Conservation (phyloP, 2,329 filamentous ascomycete genomes). For the Westerdykella ornata region DNA sequence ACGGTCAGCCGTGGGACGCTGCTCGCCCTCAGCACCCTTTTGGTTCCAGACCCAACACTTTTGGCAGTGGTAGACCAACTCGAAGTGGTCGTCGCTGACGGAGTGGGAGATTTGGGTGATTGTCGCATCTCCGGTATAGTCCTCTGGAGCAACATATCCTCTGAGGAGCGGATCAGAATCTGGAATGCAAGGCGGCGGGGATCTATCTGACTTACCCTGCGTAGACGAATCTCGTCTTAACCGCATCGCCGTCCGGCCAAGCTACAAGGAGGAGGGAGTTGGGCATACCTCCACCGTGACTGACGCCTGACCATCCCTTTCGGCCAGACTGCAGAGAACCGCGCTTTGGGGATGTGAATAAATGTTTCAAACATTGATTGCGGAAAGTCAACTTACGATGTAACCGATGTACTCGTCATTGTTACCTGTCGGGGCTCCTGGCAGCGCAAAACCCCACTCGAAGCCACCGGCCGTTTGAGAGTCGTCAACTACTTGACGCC, state of each 20-base stretch:
- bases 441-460: slow-evolving; percentile 33
- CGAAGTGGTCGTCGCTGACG: slow-evolving; percentile 54
- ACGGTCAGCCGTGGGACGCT: slow-evolving; percentile 27
- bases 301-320: slow-evolving; percentile 36
- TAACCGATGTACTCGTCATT: slow-evolving; percentile 37
- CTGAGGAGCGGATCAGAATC: slow-evolving; percentile 15
- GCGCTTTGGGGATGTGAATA: slow-evolving; percentile 12
- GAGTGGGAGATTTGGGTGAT: slow-evolving; percentile 55
- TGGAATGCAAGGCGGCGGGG: slow-evolving; percentile 4
- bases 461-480: slow-evolving; percentile 29
- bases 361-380: neutral
- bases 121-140: slow-evolving; percentile 57
- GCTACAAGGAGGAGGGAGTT: slow-evolving; percentile 31
- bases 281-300: slow-evolving; percentile 33
- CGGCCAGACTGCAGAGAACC: slow-evolving; percentile 22
- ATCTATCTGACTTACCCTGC: slow-evolving; percentile 18
- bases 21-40: slow-evolving; percentile 35
- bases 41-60: slow-evolving; percentile 43
- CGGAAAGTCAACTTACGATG: slow-evolving; percentile 18
- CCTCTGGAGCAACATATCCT: slow-evolving; percentile 53
- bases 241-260: slow-evolving; percentile 20
- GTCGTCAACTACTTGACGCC: slow-evolving; percentile 19
- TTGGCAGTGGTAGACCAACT: slow-evolving; percentile 59
- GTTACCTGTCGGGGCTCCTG: slow-evolving; percentile 12
- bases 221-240: slow-evolving; percentile 30